phyloP scores from a whole-genome alignment of 208 protist genomes.

The Leishmania turanica region DNA sequence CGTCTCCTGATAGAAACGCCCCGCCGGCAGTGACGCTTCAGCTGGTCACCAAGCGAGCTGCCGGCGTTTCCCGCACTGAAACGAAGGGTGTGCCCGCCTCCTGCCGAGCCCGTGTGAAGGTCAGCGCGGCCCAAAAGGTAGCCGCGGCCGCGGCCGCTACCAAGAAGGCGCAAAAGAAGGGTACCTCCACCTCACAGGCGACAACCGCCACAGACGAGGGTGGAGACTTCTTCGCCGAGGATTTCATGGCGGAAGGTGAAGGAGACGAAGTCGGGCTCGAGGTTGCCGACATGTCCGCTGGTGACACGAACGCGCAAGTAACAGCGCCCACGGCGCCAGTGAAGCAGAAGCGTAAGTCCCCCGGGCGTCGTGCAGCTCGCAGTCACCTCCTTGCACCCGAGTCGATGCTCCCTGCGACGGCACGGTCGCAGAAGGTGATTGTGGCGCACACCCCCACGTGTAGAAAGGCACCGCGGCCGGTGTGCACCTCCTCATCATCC shows the following conservation, averaged over 20 bases:
- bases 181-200: background rate
- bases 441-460: constrained; percentile 10
- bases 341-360: background rate
- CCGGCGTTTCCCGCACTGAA: background rate
- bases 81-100: background rate
- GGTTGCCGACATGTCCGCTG: background rate
- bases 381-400: constrained; percentile 14
- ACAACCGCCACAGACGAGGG: background rate
- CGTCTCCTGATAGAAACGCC: background rate
- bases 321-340: background rate
- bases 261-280: background rate
- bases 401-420: constrained; percentile 23
- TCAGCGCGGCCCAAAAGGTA: background rate
- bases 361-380: constrained; percentile 2
- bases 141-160: background rate
- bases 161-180: constrained; percentile 1
- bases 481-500: background rate
- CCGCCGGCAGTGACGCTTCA: background rate
- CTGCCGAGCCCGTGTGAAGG: background rate
- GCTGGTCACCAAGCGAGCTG: background rate
- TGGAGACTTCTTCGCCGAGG: constrained; percentile 5
- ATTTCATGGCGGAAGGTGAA: constrained; percentile 6
- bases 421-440: constrained; percentile 20
- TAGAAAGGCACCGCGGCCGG: constrained; percentile 3
- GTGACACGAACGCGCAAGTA: background rate